Base-by-base conservation (phyloP, 2,329 filamentous ascomycete species). In the Xylaria sp. region DNA sequence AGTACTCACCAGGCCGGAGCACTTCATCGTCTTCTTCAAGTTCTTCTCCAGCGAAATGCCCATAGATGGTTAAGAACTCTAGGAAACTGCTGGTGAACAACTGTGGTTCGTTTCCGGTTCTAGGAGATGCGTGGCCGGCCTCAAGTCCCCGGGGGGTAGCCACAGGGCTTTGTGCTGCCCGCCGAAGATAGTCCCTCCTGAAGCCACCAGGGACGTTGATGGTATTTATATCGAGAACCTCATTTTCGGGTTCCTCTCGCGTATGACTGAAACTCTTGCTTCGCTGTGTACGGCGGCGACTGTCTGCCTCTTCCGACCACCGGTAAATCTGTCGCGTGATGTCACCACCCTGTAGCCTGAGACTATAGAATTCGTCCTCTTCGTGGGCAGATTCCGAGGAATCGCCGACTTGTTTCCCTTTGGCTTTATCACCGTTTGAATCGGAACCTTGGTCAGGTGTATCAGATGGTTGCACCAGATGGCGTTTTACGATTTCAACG, bases 201-300 rank as follows among this genome's bases (percentile, higher is more conserved):
- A 99, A 97, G 1, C 96, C 96, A 69, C 96, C 96, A 6, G 96
- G 96, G 27, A 97, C 89, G 76, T 94, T 94, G 79, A 99, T 99
- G 13, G 90, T 90, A 73, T 91, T 91, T 73, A 97, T 97, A 75
- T 97, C 91, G 59, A 96, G 84, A 1, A 90, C 88, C 57, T 96
- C 92, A 63, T 90, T 88, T 75, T 96, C 92, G 0, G 93, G 92
- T 38, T 92, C 89, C 5, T 92, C 92, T 36, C 93, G 87, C 39
- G 91, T 85, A 51, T 92, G 81, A 73, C 90, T 89, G 78, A 97
- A 97, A 79, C 94, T 98, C 81, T 94, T 91, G 81, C 94, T 97
- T 73, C 95, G 89, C 73, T 90, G 88, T 75, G 89, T 83, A 73
- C 88, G 88, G 67, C 84, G 86, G 71, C 90, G 87, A 53, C 88